Evolutionary conservation across 306 rosid species (phyloP), one percentile per base, ranked within the genome.

Genomic region (Vicia faba): DNA sequence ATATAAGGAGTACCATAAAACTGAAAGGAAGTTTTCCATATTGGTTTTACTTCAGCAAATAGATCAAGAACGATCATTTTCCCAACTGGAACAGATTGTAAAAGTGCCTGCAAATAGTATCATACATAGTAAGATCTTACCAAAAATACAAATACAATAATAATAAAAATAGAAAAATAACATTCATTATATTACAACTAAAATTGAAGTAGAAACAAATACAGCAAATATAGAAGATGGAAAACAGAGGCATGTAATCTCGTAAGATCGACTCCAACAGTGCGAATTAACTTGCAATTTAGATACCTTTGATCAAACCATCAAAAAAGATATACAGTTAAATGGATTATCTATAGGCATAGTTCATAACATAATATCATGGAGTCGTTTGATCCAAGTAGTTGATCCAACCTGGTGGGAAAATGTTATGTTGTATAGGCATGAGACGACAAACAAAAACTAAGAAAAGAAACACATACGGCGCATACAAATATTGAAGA

Each of bases 21-120:
- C 76, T 92, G 98, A 77, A 80, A 85, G 23, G 98, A 92, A 55
- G 83, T 64, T 77, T 73, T 79, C 98, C 98, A 92, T 74, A 89
- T 73, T 55, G 98, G 96, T 84, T 89, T 86, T 66, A 66, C 96
- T n/a, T 92, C 98, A 55, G 98, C 96, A 86, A 87, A 92, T 59
- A 92, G 86, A 89, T 92, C 96, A 73, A 92, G 96, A 75, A 92
- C 96, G 70, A 92, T 86, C 96, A 92, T 89, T 84, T 86, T 92
- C 71, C 98, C 96, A 72, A 61, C 71, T 45, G 98, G 93, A 60
- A 92, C 93, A 20, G 98, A 89, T 60, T 89, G 96, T 62, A 92
- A 79, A 80, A 92, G 96, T 54, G 98, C 96, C 96, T 92, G 87
- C 83, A 81, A 28, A 77, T 51, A 64, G 67, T 65, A 66, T 49